Percentiles rank a stretch among this genome's conserved stretches.
phyloP scores from a whole-genome alignment of 2,329 filamentous ascomycete species.

The Cordyceps tenuipes region DNA sequence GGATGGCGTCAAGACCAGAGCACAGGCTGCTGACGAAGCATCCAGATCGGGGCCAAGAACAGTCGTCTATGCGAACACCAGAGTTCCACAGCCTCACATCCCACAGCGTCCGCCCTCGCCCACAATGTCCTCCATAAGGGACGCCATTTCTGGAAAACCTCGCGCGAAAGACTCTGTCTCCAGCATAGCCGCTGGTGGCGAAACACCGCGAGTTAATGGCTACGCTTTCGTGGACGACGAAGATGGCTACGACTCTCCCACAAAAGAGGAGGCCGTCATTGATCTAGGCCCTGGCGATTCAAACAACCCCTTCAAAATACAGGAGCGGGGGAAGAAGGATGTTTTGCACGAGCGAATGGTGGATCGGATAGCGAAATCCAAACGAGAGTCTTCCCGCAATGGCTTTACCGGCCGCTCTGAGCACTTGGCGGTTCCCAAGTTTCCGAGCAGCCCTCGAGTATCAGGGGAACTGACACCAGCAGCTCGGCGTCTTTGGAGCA shows the following conservation, averaged over 20 bases:
- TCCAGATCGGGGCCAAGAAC: slow-evolving; percentile 70
- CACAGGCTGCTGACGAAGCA: slow-evolving; percentile 58
- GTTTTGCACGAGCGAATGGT: slow-evolving; percentile 80
- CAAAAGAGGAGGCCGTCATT: slow-evolving; percentile 32
- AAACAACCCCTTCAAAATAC: slow-evolving; percentile 74
- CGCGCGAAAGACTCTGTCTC: slow-evolving; percentile 55
- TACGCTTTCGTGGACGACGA: slow-evolving; percentile 92
- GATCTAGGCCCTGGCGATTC: slow-evolving; percentile 51
- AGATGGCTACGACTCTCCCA: slow-evolving; percentile 38
- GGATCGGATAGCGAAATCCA: slow-evolving; percentile 66
- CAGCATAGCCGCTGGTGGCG: slow-evolving; percentile 47
- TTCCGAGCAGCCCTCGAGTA: slow-evolving; percentile 56
- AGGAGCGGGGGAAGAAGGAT: slow-evolving; percentile 67
- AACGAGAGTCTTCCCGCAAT: slow-evolving; percentile 51
- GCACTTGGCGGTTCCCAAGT: slow-evolving; percentile 57
- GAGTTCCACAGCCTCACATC: slow-evolving; percentile 50
- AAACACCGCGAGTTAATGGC: slow-evolving; percentile 86
- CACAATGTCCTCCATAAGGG: slow-evolving; percentile 73
- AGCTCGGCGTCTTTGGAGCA: slow-evolving; percentile 59
- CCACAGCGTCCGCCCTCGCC: slow-evolving; percentile 58
- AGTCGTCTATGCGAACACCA: slow-evolving; percentile 77
- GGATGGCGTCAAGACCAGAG: slow-evolving; percentile 51
- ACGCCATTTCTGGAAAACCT: slow-evolving; percentile 70
- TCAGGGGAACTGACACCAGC: slow-evolving; percentile 61
- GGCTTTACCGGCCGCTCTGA: slow-evolving; percentile 53